Evolutionary conservation across 306 rosid species (phyloP), one percentile per base, ranked within the genome.

Genomic region (Dryas drummondii): DNA sequence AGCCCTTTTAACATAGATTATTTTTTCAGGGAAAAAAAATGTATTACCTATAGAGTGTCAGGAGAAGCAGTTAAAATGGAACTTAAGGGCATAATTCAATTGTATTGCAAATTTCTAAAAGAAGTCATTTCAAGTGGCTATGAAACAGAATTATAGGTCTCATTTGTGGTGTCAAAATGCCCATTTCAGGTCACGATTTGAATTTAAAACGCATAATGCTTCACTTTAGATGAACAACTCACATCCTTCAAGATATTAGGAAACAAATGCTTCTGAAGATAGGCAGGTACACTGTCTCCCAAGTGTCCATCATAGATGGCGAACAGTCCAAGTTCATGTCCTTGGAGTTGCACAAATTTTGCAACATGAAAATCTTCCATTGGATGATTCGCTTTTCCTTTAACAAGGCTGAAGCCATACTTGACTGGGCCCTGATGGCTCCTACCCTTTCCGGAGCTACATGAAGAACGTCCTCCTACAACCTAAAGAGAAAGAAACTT

Each of bases 351-450:
- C 37, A 32, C 37, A 32, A 32, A 32, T 32, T 32, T 32, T 32
- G 37, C 37, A 32, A 32, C 37, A 27, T 90, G 96, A 78, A 78
- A 90, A 81, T 93, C 98, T 80, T 93, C 96, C 96, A 93, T 93
- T 45, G 98, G 91, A 76, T 93, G 98, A 74, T 86, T 89, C 73
- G 96, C 94, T 86, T 86, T 93, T 75, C 98, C 98, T 89, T 90
- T 82, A 59, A 90, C 96, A 8, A 93, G 84, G 83, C 91, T 86
- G 74, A 87, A 93, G 19, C 98, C 98, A 93, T 88, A 93, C 84
- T 84, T 93, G 73, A 81, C 92, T 9, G 90, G 56, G 78, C 76
- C 61, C 79, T 78, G 84, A 75, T 83, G 79, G 82, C 94, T 85
- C 87, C 84, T 84, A 64, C 98, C 98, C 82, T 87, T 93, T 69